Evolutionary conservation across 441 rosid species (phyloP).

Genomic region (Euphorbia celastroides): DNA sequence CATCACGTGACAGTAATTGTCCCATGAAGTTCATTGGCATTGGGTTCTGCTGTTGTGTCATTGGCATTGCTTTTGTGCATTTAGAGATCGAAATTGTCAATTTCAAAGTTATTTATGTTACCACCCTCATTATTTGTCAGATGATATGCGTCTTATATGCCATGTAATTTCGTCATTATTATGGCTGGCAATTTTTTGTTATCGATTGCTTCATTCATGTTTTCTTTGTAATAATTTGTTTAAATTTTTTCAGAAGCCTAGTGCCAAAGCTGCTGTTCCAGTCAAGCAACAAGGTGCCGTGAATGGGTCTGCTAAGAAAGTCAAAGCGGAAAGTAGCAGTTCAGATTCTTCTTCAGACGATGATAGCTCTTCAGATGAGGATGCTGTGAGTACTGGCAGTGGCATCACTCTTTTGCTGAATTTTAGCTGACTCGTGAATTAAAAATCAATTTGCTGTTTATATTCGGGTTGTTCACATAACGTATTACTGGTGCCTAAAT

Average conservation of each 20-base stretch:
- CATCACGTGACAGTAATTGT: too few relatives aligned
- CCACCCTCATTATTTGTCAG: too few relatives aligned
- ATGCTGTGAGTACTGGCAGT: conserved; percentile 5
- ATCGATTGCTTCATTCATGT: not conserved
- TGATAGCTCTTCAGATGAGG: conserved; percentile 36
- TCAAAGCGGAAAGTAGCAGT: conserved; percentile 23
- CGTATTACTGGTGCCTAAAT: not conserved
- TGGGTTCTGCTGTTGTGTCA: not conserved
- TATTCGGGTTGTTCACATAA: not conserved
- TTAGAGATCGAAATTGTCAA: too few relatives aligned
- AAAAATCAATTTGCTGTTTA: not conserved
- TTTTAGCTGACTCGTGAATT: not conserved
- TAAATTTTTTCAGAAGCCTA: conserved; percentile 10
- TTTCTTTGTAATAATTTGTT: not conserved
- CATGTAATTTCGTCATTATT: too few relatives aligned
- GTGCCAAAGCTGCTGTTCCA: conserved; percentile 13
- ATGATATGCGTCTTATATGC: too few relatives aligned
- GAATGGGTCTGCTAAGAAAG: conserved; percentile 30
- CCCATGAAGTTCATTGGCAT: too few relatives aligned
- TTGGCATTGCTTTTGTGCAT: not conserved
- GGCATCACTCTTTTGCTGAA: not conserved
- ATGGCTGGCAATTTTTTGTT: too few relatives aligned
- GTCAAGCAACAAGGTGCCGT: conserved; percentile 30
- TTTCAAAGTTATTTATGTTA: too few relatives aligned
- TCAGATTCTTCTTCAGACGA: conserved; percentile 13